Evolutionary conservation across 768 basidiomycete genomes (phyloP).

Genomic region (Lactarius trivialis): DNA sequence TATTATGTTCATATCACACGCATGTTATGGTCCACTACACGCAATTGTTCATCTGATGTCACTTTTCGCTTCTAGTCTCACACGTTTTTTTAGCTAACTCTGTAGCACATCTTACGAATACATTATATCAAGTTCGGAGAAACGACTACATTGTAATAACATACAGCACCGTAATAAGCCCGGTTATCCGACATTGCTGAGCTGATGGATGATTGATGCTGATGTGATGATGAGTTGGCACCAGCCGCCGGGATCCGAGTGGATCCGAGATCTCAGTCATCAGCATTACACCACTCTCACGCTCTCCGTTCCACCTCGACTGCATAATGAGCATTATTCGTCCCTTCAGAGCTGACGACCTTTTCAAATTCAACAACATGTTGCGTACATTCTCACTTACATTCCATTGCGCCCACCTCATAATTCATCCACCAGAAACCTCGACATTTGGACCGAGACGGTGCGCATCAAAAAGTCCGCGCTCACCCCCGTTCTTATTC

Average conservation of each 20-base stretch:
- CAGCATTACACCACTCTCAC: neutral
- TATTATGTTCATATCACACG: neutral
- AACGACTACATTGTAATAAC: neutral
- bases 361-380: constrained; percentile 93
- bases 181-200: neutral
- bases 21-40: neutral
- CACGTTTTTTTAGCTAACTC: neutral
- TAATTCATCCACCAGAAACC: constrained; percentile 50
- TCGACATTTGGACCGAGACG: constrained; percentile 97
- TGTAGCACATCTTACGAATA: neutral
- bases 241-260: neutral
- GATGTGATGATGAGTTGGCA: neutral
- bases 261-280: neutral
- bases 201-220: neutral
- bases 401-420: no score
- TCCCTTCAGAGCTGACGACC: constrained; percentile 81
- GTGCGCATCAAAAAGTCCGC: constrained; percentile 34
- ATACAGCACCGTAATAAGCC: neutral
- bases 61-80: neutral
- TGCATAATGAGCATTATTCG: constrained; percentile 74
- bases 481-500: neutral
- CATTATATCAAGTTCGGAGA: neutral
- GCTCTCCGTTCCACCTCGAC: neutral
- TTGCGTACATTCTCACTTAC: constrained; percentile 35
- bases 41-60: neutral